Evolutionary conservation across 768 basidiomycete species (phyloP).

Genomic region (Hemileccinum impolitum): DNA sequence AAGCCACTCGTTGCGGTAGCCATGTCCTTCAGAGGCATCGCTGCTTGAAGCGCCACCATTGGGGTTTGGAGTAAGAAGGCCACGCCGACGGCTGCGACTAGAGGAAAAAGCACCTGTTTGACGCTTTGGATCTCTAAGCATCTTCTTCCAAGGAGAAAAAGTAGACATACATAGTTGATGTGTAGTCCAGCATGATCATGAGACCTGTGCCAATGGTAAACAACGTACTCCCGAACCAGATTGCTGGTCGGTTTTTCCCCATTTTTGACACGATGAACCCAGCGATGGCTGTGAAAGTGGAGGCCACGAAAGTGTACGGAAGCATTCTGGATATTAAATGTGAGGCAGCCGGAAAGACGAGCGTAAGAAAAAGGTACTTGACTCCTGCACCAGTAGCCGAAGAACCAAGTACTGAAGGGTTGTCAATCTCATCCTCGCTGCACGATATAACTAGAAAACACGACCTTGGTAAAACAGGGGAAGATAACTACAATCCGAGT

Average conservation of each 20-base stretch:
- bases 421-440: neutral
- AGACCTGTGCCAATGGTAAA: conserved; percentile 67
- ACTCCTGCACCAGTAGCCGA: conserved; percentile 72
- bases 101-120: conserved; percentile 57
- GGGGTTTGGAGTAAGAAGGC: conserved; percentile 67
- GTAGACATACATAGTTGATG: conserved; percentile 45
- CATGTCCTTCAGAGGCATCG: conserved; percentile 85
- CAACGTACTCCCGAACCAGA: conserved; percentile 61
- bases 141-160: neutral
- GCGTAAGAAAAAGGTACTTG: conserved; percentile 48
- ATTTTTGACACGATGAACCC: conserved; percentile 59
- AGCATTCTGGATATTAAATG: conserved; percentile 50
- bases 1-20: conserved; percentile 75
- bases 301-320: conserved; percentile 60
- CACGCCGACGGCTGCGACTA: conserved; percentile 62
- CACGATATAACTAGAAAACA: neutral
- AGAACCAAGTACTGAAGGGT: conserved; percentile 50
- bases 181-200: conserved; percentile 63
- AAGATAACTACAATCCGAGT: conserved; percentile 43
- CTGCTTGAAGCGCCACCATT: conserved; percentile 75
- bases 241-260: conserved; percentile 54
- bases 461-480: conserved; percentile 67
- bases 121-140: conserved; percentile 38
- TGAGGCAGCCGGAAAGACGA: neutral
- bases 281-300: conserved; percentile 49